Evolutionary conservation across 2,329 filamentous ascomycete species (phyloP).

Genomic region (Colletotrichum godetiae): DNA sequence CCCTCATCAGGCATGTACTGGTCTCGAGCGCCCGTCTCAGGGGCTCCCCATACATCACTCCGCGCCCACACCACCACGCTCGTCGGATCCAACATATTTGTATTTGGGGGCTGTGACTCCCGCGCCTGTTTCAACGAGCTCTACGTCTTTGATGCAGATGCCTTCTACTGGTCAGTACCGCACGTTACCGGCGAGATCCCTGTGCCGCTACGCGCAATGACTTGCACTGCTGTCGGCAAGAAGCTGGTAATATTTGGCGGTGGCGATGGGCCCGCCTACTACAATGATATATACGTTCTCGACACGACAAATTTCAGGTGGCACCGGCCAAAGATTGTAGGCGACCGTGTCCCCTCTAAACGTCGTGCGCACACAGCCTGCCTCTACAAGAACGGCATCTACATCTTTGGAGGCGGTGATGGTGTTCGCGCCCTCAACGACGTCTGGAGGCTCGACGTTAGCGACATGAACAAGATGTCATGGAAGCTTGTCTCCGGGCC

Average conservation of each 20-base stretch:
- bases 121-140: constrained; percentile 76
- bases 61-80: constrained; percentile 76
- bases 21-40: constrained; percentile 74
- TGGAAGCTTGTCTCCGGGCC: constrained; percentile 72
- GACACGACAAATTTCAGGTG: constrained; percentile 77
- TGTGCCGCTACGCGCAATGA: constrained; percentile 76
- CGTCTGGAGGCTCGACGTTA: constrained; percentile 78
- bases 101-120: constrained; percentile 77
- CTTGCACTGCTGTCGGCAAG: constrained; percentile 77
- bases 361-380: constrained; percentile 77
- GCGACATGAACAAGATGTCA: constrained; percentile 73
- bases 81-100: constrained; percentile 73
- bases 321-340: constrained; percentile 70
- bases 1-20: constrained; percentile 80
- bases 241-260: constrained; percentile 78
- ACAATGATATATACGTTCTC: constrained; percentile 79
- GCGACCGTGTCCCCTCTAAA: constrained; percentile 69
- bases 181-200: constrained; percentile 73
- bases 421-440: constrained; percentile 78
- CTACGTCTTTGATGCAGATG: constrained; percentile 76
- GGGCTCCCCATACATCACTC: constrained; percentile 68
- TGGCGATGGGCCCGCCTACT: constrained; percentile 77
- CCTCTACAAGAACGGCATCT: constrained; percentile 76
- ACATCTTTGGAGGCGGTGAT: constrained; percentile 78
- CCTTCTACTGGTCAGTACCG: constrained; percentile 77